Base-by-base conservation (phyloP, 192 early-diverging fungal genomes). In the Coemansia sp. region DNA sequence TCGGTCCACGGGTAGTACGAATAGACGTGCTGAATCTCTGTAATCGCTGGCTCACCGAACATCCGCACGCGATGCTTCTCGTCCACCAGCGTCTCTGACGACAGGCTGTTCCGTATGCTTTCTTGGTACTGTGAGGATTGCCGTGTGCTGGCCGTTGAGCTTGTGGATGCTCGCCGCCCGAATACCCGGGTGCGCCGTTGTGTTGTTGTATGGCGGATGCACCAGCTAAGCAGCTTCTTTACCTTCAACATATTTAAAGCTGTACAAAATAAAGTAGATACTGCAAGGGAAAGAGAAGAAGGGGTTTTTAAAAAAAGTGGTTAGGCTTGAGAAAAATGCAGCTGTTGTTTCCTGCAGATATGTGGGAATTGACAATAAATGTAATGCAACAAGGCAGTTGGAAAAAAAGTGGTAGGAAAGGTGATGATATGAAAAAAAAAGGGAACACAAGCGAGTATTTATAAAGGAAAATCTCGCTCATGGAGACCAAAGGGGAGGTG, bases 1-100 rank as follows among this genome's bases (percentile, higher is more conserved):
- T 67, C 71, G n/a, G 71, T 47, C 71, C 65, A 75, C 14, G 71
- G 71, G 14, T 68, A 75, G 57, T 75, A 75, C 38, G 71, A 75
- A 39, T 75, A 75, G 10, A 43, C 57, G 38, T 75, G 55, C 41
- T 68, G 48, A 4, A 31, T 28, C 6, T 59, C 71, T 16, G 55
- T 49, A 21, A 73, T 62, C 5, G 46, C 61, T 0, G 68, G 57
- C 32, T 68, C 57, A 40, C 71, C 64, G 23, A 75, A 42, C 18
- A 57, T 60, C 53, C 65, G 63, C 36, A 39, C 53, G 11, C 60
- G 56, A 15, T 57, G 51, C 31, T 62, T 66, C 14, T 67, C 61
- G 32, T 68, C 57, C 0, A 75, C 71, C 57, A 75, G 58, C 30
- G 71, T 75, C 18, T 68, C 71, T 10, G 58, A 50, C n/a, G 65